Evolutionary conservation across 106 monocot species (phyloP).

Genomic region (Dendrobium chrysotoxum): DNA sequence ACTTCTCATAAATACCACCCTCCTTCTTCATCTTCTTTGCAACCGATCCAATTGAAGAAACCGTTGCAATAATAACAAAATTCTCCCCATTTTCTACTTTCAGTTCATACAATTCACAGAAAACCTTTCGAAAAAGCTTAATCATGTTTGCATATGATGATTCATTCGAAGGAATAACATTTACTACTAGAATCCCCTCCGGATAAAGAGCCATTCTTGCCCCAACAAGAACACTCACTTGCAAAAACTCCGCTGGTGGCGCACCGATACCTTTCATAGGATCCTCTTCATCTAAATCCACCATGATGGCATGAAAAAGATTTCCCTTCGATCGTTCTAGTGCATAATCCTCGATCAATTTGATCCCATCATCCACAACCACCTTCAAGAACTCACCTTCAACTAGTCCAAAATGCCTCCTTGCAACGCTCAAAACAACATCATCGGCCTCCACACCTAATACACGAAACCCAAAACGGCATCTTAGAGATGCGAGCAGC

Average conservation of each 20-base stretch:
- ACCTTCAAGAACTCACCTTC: conserved; percentile 49
- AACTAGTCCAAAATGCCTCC: conserved; percentile 59
- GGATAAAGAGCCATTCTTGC: conserved; percentile 31
- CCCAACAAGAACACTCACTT: conserved; percentile 29
- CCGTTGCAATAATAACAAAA: conserved; percentile 51
- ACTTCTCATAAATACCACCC: conserved; percentile 12
- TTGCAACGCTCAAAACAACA: conserved; percentile 50
- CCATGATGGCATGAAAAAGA: conserved; percentile 68
- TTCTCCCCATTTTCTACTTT: conserved; percentile 73
- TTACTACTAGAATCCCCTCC: conserved; percentile 54
- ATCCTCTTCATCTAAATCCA: conserved; percentile 74
- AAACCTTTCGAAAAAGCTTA: conserved; percentile 35
- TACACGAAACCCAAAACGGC: conserved; percentile 50
- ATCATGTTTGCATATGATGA: conserved; percentile 26
- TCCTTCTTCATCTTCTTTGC: background rate
- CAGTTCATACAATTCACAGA: conserved; percentile 61
- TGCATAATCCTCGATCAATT: conserved; percentile 24
- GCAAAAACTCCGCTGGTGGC: conserved; percentile 54
- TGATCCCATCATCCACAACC: conserved; percentile 56
- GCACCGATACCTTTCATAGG: conserved; percentile 33
- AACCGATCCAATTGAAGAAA: conserved; percentile 6
- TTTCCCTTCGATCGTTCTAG: background rate
- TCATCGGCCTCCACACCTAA: conserved; percentile 74
- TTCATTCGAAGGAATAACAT: conserved; percentile 42
- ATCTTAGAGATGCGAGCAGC: conserved; percentile 46